phyloP scores from a whole-genome alignment of 257 asterid species.

The Knoxia roxburghii region DNA sequence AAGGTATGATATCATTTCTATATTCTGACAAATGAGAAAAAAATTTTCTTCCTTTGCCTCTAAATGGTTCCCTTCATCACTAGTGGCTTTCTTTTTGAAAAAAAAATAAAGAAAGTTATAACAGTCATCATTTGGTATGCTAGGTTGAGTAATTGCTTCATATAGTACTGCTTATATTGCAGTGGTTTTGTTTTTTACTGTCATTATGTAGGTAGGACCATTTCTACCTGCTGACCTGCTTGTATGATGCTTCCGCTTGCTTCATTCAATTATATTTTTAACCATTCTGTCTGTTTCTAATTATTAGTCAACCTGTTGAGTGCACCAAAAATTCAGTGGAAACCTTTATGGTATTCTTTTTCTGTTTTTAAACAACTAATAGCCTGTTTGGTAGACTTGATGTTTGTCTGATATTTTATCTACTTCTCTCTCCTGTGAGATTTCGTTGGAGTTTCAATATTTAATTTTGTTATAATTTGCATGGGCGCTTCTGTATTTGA shows the following conservation, averaged over 20 bases:
- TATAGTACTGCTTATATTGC: too few relatives aligned
- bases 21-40: background rate
- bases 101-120: too few relatives aligned
- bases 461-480: background rate
- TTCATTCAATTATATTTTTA: background rate
- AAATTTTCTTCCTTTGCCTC: background rate
- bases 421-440: background rate
- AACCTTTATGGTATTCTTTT: background rate
- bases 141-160: background rate
- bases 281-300: background rate
- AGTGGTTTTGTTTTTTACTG: background rate
- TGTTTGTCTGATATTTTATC: background rate
- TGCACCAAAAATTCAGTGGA: background rate
- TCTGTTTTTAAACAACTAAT: too few relatives aligned
- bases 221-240: background rate
- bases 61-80: background rate
- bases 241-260: background rate
- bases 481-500: background rate
- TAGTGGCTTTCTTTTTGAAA: background rate
- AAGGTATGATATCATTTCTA: slow-evolving; percentile 43
- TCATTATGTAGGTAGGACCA: background rate
- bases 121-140: background rate
- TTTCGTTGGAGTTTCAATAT: background rate
- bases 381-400: background rate
- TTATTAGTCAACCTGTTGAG: background rate